A percentile compares a stretch with the other conserved stretches of the same genome.
Evolutionary conservation across 495 filamentous ascomycete genomes (phyloP).

Genomic region (Lasiosphaeria ovina): DNA sequence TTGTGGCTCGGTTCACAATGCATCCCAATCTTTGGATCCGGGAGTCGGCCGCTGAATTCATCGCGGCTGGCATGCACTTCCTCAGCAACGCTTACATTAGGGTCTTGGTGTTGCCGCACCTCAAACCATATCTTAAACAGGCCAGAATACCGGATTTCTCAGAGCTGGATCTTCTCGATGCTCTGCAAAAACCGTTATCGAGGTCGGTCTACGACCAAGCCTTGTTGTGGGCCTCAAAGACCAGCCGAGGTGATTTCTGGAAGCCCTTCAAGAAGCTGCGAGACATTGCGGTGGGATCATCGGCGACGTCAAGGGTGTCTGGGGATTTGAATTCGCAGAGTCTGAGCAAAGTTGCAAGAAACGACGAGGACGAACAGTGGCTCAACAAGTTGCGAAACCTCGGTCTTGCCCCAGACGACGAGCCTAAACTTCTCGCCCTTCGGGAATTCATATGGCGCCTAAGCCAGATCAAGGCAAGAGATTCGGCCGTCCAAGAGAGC

Average conservation of each 20-base stretch:
- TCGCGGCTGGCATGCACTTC: conserved; percentile 71
- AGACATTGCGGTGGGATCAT: conserved; percentile 60
- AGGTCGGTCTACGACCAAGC: conserved; percentile 80
- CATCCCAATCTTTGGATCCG: conserved; percentile 96
- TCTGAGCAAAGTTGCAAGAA: conserved; percentile 56
- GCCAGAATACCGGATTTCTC: conserved; percentile 59
- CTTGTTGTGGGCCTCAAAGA: conserved; percentile 78
- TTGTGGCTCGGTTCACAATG: conserved; percentile 78
- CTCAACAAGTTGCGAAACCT: conserved; percentile 76
- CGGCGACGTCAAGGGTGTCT: conserved; percentile 23
- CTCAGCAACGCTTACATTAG: conserved; percentile 78
- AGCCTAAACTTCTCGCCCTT: conserved; percentile 82
- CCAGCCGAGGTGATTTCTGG: conserved; percentile 83
- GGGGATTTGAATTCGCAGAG: conserved; percentile 33
- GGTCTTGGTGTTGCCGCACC: conserved; percentile 75
- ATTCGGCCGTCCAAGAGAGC: conserved; percentile 38
- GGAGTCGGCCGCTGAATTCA: conserved; percentile 79
- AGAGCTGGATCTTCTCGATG: conserved; percentile 73
- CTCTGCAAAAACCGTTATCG: conserved; percentile 79
- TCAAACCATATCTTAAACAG: conserved; percentile 79
- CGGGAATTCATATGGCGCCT: conserved; percentile 91
- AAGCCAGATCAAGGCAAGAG: conserved; percentile 63
- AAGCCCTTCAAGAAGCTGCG: conserved; percentile 64
- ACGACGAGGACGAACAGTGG: conserved; percentile 98
- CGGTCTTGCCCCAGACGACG: conserved; percentile 80